Base-by-base conservation (phyloP, 2,329 filamentous ascomycete genomes). In the Graphiopsis chlorocephala region DNA sequence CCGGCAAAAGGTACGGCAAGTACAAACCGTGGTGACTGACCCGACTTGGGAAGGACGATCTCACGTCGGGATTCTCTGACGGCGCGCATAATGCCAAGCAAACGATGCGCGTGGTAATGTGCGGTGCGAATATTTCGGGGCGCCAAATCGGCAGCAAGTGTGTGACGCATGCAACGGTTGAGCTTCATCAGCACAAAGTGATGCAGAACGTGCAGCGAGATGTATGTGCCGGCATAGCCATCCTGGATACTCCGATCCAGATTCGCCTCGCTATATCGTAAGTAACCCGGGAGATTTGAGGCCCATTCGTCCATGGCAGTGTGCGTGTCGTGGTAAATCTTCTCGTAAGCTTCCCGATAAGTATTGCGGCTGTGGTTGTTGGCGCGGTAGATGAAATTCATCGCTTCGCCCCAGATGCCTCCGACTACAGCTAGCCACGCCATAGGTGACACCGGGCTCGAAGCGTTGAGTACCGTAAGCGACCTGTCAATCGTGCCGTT, bases 141-240 rank as follows among this genome's bases (percentile, higher is more conserved):
- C 14, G 83, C 73, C 31, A 78, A 72, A 2, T 81, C 77, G 0
- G 76, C 76, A 3, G 85, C 74, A 35, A 75, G 76, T 12, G 76
- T 74, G 65, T 79, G 76, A 11, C 81, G 79, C 14, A 82, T 82
- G 70, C 89, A 85, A 45, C 90, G 84, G 69, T 89, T 88, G 31
- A 91, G 79, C 68, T 87, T 87, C 76, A 90, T 84, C 70, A 86
- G 76, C 0, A 86, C 82, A 55, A 86, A 83, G 72, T 89, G 84
- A 73, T 89, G 89, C n/a, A 90, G 78, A 29, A 89, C 78, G 73
- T 91, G 88, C 75, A 90, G 84, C 1, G 84, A 85, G 63, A 90
- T 77, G 71, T 88, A 88, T 0, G 83, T 82, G 5, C 86, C 86
- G 1, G 84, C 79, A 68, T 84, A 85, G 28, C 84, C 83, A 31